A percentile compares a stretch with the other conserved stretches of the same genome.
Conservation (phyloP, 306 rosid genomes). For the Trichosanthes cucumerina region DNA sequence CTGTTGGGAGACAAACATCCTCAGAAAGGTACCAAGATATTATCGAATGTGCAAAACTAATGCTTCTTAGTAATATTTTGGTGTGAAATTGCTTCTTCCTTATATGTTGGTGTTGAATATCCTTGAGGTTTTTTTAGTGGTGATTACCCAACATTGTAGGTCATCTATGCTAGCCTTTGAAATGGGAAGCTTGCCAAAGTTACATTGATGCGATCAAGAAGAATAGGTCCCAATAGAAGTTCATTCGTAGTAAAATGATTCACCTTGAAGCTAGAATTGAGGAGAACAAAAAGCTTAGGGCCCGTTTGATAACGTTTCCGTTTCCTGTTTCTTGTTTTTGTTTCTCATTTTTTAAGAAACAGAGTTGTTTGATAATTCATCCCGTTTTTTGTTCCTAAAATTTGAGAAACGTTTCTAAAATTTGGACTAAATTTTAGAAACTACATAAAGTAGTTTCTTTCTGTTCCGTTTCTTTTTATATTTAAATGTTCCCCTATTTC, state of each 20-base stretch:
- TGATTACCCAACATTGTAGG: slow-evolving; percentile 18
- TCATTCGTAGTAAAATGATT: slow-evolving; percentile 50
- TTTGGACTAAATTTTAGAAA: too few relatives aligned
- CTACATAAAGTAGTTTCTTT: too few relatives aligned
- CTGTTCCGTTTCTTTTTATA: too few relatives aligned
- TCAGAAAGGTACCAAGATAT: neutral
- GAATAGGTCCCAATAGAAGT: slow-evolving; percentile 59
- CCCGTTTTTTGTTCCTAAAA: too few relatives aligned
- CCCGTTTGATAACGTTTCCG: too few relatives aligned
- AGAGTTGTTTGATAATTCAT: too few relatives aligned
- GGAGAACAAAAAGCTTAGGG: slow-evolving; percentile 52
- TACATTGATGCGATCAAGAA: slow-evolving; percentile 66
- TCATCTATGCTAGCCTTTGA: slow-evolving; percentile 23
- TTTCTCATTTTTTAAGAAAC: too few relatives aligned
- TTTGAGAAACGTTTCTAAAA: too few relatives aligned
- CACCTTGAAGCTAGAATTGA: slow-evolving; percentile 74
- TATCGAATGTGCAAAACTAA: neutral
- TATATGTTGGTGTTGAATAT: slow-evolving; percentile 11
- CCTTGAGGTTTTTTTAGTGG: slow-evolving; percentile 18
- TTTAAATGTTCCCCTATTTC: too few relatives aligned
- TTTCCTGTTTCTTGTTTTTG: too few relatives aligned
- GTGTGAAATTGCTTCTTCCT: slow-evolving; percentile 12
- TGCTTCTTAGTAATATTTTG: neutral
- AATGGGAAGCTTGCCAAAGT: slow-evolving; percentile 45
- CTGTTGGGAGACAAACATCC: neutral